Evolutionary conservation across 495 filamentous ascomycete species (phyloP).

Genomic region (Evernia prunastri): DNA sequence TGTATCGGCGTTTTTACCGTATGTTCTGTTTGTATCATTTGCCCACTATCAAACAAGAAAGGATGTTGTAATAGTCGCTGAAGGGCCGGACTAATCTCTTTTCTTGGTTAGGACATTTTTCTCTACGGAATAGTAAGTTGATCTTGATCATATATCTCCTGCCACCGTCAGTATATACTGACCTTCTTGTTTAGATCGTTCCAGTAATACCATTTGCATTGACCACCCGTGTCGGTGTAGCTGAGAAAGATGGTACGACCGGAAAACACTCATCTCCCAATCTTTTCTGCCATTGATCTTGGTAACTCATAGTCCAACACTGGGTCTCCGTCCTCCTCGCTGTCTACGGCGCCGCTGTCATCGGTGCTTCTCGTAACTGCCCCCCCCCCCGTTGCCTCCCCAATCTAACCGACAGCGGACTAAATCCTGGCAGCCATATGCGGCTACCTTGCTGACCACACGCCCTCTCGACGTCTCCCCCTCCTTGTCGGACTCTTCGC

Average conservation of each 20-base stretch:
- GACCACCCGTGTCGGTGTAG: constrained; percentile 50
- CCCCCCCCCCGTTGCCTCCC: constrained; percentile 1
- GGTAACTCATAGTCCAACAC: constrained; percentile 44
- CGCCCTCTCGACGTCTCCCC: constrained; percentile 61
- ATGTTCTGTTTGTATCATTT: constrained; percentile 23
- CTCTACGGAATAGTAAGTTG: constrained; percentile 59
- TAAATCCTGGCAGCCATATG: constrained; percentile 23
- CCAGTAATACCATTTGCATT: constrained; percentile 82
- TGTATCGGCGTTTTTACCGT: constrained; percentile 47
- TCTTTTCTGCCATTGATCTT: constrained; percentile 28
- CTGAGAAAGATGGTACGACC: constrained; percentile 33
- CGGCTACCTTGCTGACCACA: constrained; percentile 56
- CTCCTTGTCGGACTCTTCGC: constrained; percentile 65
- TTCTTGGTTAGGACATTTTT: constrained; percentile 57
- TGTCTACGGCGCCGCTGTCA: constrained; percentile 68
- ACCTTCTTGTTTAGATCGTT: constrained; percentile 47
- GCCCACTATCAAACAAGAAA: not conserved
- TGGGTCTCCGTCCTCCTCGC: constrained; percentile 77
- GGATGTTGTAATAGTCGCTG: no score
- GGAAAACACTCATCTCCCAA: no score
- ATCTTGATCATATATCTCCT: not conserved
- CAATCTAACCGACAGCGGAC: not conserved
- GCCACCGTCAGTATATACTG: constrained; percentile 4
- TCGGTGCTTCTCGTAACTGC: constrained; percentile 47
- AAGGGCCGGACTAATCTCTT: constrained; percentile 14